Evolutionary conservation across 805 yeast genomes (phyloP), one percentile per base, ranked within the genome.

Genomic region (Kazachstania psychrophila): DNA sequence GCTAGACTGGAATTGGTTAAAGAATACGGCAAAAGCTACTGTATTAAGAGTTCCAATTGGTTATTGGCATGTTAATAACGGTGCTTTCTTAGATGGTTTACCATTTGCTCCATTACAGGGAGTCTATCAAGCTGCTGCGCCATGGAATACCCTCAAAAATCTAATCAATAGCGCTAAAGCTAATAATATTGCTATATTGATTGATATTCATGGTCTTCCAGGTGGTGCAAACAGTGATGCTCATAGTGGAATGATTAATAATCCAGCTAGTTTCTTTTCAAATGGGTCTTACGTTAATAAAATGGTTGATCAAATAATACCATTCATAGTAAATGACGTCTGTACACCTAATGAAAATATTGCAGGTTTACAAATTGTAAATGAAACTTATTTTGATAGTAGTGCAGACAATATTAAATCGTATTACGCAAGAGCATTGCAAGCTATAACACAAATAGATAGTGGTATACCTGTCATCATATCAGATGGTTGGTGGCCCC

Each of bases 401-500:
- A 63, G 68, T 9, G 74, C 73, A 8, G 58, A 56, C 24, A 61
- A 61, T 17, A 85, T 79, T 50, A 65, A 69, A 43, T 51, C 57
- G 4, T 89, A 79, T 58, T 88, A 88, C 54, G 49, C 67, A 8
- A 69, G 72, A 14, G 94, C 94, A 0, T 63, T 75, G 25, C 64
- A 66, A 23, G 68, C 69, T 28, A 78, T 89, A 29, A 66, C 89
- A 22, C 54, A 58, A 15, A 63, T 66, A 12, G 80, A 84, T 51
- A 33, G 56, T 1, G 58, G 58, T 2, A 59, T 86, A 23, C 95
- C 95, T 0, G 65, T 89, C 5, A 63, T 82, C 13, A 81, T 89
- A 24, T 84, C 95, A 2, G 97, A 89, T 55, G 95, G 95, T 3
- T 92, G 97, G 97, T 79, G 86, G 78, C 72, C 92, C 5, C 72